Evolutionary conservation across 768 basidiomycete species (phyloP).

Genomic region (Pleurotus citrinopileatus): DNA sequence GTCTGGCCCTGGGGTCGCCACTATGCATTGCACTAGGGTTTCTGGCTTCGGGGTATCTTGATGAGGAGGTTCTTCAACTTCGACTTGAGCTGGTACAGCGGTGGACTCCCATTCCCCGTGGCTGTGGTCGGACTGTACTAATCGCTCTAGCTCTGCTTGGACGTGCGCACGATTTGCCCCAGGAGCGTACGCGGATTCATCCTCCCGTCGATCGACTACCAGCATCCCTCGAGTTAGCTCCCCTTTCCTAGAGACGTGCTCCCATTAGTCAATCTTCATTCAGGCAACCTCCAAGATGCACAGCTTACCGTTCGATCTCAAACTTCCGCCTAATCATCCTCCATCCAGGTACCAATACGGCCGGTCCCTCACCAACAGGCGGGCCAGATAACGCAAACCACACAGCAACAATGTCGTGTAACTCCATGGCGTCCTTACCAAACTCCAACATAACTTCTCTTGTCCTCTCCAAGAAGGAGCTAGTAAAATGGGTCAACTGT

Average conservation of each 20-base stretch:
- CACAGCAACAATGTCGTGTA: constrained; percentile 87
- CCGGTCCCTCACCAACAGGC: constrained; percentile 31
- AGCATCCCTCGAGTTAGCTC: constrained; percentile 87
- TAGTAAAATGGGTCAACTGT: constrained; percentile 74
- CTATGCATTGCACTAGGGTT: constrained; percentile 42
- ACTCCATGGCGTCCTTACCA: constrained; percentile 83
- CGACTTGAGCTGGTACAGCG: constrained; percentile 53
- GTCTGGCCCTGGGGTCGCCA: constrained; percentile 63
- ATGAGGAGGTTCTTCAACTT: constrained; percentile 32
- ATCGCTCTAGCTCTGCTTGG: constrained; percentile 48
- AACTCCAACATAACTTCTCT: constrained; percentile 75
- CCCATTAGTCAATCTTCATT: too few relatives aligned
- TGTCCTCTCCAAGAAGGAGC: constrained; percentile 72
- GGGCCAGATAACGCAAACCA: constrained; percentile 84
- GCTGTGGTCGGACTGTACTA: constrained; percentile 15
- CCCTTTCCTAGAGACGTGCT: constrained; percentile 55
- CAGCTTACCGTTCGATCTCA: constrained; percentile 62
- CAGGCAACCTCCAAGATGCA: neutral
- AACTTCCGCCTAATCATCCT: constrained; percentile 47
- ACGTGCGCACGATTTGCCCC: constrained; percentile 64
- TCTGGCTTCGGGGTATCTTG: constrained; percentile 5
- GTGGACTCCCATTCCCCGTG: constrained; percentile 45
- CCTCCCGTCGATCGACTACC: constrained; percentile 75
- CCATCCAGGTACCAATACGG: constrained; percentile 53
- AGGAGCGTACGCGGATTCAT: constrained; percentile 59